Conservation (phyloP, 2,329 filamentous ascomycete species). For the Colletotrichum sublineola region DNA sequence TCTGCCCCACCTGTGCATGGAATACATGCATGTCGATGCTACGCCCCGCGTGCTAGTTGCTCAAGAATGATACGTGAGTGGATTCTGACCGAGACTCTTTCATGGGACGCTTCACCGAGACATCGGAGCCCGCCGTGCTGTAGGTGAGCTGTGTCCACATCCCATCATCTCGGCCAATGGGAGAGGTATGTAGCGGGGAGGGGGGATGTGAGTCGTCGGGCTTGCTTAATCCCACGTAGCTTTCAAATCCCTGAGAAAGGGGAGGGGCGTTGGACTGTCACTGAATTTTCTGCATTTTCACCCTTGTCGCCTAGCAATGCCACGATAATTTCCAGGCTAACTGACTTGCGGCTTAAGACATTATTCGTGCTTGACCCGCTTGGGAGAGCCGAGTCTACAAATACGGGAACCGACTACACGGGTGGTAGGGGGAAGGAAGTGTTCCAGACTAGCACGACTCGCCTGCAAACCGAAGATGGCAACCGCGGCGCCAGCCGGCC, state of each 20-base stretch:
- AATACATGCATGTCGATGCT: slow-evolving; percentile 11
- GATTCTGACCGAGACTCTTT: slow-evolving; percentile 12
- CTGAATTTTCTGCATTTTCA: slow-evolving; percentile 24
- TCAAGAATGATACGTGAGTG: slow-evolving; percentile 20
- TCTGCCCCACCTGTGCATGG: slow-evolving; percentile 17
- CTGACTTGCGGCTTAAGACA: background rate
- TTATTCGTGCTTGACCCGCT: background rate
- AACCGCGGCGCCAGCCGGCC: background rate
- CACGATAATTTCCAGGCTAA: slow-evolving; percentile 34
- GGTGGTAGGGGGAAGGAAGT: background rate
- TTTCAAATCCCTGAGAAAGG: background rate
- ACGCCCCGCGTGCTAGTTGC: slow-evolving; percentile 32
- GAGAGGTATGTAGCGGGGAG: background rate
- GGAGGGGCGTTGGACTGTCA: background rate
- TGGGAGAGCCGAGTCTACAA: background rate
- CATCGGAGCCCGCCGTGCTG: slow-evolving; percentile 29
- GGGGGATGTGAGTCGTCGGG: background rate
- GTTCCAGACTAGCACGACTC: background rate
- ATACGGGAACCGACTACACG: background rate
- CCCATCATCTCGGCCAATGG: background rate
- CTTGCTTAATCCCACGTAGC: slow-evolving; percentile 22
- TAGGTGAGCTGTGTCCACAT: background rate
- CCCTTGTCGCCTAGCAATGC: slow-evolving; percentile 6
- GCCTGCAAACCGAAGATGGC: background rate
- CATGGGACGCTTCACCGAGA: background rate